phyloP scores from a whole-genome alignment of 1,284 basidiomycete genomes.

The Cryptococcus wingfieldii region DNA sequence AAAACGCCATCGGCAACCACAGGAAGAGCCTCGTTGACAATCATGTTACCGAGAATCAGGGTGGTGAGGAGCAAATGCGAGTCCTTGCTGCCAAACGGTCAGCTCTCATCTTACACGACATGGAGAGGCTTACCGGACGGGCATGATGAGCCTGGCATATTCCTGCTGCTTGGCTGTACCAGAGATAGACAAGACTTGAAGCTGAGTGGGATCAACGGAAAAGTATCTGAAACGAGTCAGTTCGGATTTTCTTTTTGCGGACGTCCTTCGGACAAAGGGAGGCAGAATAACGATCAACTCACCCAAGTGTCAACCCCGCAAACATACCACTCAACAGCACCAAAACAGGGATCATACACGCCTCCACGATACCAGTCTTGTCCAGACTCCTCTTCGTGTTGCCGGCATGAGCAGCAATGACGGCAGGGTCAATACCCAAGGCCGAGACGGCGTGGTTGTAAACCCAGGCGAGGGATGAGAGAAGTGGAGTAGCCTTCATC shows the following conservation, averaged over 20 bases:
- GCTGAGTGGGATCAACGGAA: constrained; percentile 87
- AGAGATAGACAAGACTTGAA: constrained; percentile 77
- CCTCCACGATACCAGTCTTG: constrained; percentile 26
- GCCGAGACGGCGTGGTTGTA: constrained; percentile 2
- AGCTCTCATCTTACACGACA: neutral
- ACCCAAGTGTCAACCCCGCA: constrained; percentile 53
- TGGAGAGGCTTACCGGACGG: constrained; percentile 57
- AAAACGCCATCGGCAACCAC: constrained; percentile 79
- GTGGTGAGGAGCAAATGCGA: constrained; percentile 79
- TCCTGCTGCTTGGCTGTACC: constrained; percentile 74
- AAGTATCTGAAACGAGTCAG: constrained; percentile 71
- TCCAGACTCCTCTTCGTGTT: constrained; percentile 9
- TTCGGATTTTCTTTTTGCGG: neutral
- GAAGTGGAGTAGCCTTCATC: constrained; percentile 9
- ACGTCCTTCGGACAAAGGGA: neutral
- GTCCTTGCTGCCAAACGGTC: constrained; percentile 45
- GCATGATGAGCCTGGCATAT: constrained; percentile 79
- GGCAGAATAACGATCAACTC: constrained; percentile 6
- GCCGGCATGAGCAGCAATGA: neutral
- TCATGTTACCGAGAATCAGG: constrained; percentile 78
- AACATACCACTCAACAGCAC: constrained; percentile 58
- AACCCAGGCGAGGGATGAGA: constrained; percentile 7
- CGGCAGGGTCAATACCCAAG: neutral
- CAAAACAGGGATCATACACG: constrained; percentile 57
- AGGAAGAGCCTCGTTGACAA: constrained; percentile 81